Conservation (phyloP, 805 yeast species). For the Zygotorulaspora danielsina region DNA sequence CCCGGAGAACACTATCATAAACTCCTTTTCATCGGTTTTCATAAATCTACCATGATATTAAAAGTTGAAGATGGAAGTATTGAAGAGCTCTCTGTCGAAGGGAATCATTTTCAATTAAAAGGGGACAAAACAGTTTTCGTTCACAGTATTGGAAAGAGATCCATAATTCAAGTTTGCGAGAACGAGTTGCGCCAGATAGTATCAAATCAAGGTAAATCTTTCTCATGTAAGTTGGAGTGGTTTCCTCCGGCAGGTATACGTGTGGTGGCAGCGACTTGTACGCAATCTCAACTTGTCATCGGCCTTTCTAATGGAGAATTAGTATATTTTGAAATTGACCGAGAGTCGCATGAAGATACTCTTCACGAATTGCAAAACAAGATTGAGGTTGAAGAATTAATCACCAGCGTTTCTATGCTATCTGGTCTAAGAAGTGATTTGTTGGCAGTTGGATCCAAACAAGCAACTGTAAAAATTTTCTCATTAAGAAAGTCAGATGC, state of each 20-base stretch:
- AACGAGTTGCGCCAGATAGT: constrained; percentile 62
- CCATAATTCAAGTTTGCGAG: constrained; percentile 69
- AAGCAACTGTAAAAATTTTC: constrained; percentile 62
- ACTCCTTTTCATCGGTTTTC: constrained; percentile 25
- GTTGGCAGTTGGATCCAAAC: constrained; percentile 68
- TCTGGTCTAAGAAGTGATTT: constrained; percentile 48
- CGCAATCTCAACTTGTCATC: constrained; percentile 62
- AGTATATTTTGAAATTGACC: constrained; percentile 75
- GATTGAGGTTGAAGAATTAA: constrained; percentile 48
- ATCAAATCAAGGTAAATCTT: constrained; percentile 16
- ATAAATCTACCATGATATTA: constrained; percentile 24
- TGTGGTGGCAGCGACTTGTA: constrained; percentile 56
- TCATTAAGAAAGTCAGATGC: constrained; percentile 47
- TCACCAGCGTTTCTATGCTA: constrained; percentile 51
- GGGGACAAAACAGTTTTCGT: constrained; percentile 62
- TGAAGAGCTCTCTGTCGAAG: constrained; percentile 60
- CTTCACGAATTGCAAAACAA: constrained; percentile 67
- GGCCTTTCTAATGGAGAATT: constrained; percentile 70
- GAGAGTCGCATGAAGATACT: constrained; percentile 28
- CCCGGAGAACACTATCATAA: constrained; percentile 27
- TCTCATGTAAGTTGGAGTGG: constrained; percentile 58
- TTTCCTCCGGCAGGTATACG: constrained; percentile 72
- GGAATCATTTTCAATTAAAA: constrained; percentile 56
- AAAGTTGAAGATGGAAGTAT: constrained; percentile 48
- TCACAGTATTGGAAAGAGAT: constrained; percentile 57